Evolutionary conservation across 768 basidiomycete species (phyloP).

Genomic region (Xanthoconium purpureum): DNA sequence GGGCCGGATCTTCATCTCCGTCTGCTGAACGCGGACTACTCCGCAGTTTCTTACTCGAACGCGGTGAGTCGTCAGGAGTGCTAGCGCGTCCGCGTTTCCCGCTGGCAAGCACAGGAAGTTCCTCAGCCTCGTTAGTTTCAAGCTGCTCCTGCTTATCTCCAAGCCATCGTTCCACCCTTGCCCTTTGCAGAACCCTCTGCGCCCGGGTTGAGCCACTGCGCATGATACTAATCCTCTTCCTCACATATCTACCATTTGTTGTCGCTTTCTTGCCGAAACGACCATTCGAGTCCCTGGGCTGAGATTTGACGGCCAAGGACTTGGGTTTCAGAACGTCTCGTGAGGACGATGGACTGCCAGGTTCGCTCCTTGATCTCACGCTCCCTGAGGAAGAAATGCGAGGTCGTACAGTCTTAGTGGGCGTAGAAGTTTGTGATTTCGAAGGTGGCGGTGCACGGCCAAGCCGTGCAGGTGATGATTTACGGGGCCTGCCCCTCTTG

Average conservation of each 20-base stretch:
- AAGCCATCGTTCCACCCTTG: slow-evolving; percentile 40
- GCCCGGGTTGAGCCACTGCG: slow-evolving; percentile 34
- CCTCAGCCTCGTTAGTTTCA: slow-evolving; percentile 12
- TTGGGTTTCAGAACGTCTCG: slow-evolving; percentile 35
- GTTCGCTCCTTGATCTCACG: slow-evolving; percentile 21
- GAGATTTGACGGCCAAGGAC: slow-evolving; percentile 44
- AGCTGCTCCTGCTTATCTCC: slow-evolving; percentile 24
- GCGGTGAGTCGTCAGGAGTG: slow-evolving; percentile 25
- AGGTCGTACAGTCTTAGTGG: slow-evolving; percentile 11
- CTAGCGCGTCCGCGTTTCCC: slow-evolving; percentile 24
- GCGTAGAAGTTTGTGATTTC: slow-evolving; percentile 8
- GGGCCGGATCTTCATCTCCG: slow-evolving; percentile 28
- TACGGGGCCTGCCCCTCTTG: slow-evolving; percentile 36
- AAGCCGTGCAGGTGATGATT: slow-evolving; percentile 22
- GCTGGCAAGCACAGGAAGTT: slow-evolving; percentile 9
- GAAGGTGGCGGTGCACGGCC: slow-evolving; percentile 9
- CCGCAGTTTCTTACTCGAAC: slow-evolving; percentile 28
- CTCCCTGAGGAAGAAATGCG: slow-evolving; percentile 19
- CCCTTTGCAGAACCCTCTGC: slow-evolving; percentile 41
- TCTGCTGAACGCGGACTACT: slow-evolving; percentile 14
- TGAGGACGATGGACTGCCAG: slow-evolving; percentile 23
- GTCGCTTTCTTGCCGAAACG: slow-evolving; percentile 63
- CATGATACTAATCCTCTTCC: slow-evolving; percentile 30
- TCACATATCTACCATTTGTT: slow-evolving; percentile 43
- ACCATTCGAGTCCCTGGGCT: slow-evolving; percentile 63